Conservation (phyloP, 345 rosid genomes). For the Populus simonii region DNA sequence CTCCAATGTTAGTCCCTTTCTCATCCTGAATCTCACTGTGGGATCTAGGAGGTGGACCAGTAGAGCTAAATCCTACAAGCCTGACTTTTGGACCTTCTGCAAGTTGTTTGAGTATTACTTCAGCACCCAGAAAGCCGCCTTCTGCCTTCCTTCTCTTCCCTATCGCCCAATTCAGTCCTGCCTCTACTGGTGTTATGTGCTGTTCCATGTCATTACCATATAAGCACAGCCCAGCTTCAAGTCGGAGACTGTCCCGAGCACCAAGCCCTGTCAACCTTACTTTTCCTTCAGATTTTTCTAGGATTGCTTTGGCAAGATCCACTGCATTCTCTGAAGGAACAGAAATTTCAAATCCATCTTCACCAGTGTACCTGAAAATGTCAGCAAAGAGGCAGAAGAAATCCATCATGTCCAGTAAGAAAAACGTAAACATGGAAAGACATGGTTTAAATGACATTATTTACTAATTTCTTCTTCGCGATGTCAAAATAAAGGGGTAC, state of each 20-base stretch:
- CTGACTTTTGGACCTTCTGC: conserved; percentile 81
- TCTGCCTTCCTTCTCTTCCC: conserved; percentile 95
- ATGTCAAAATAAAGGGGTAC: neutral
- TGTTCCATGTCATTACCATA: too few relatives aligned
- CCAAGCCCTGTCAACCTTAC: too few relatives aligned
- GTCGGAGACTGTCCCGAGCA: too few relatives aligned
- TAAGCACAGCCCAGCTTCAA: too few relatives aligned
- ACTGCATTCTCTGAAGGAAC: conserved; percentile 80
- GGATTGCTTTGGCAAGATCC: conserved; percentile 85
- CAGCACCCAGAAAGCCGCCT: conserved; percentile 94
- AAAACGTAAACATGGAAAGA: neutral
- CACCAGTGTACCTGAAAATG: conserved; percentile 77
- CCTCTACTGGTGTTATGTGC: too few relatives aligned
- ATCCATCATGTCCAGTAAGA: neutral
- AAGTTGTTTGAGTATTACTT: conserved; percentile 81
- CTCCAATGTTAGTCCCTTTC: conserved; percentile 69
- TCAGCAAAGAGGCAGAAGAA: neutral
- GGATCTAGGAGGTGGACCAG: conserved; percentile 91
- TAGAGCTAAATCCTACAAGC: conserved; percentile 76
- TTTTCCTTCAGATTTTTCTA: conserved; percentile 92
- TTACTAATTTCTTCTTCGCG: neutral
- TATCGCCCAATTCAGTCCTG: conserved; percentile 93
- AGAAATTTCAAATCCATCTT: conserved; percentile 98
- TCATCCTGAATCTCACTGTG: conserved; percentile 92
- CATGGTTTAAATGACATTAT: neutral